Base-by-base conservation (phyloP, 441 rosid genomes). In the Viola pubescens region DNA sequence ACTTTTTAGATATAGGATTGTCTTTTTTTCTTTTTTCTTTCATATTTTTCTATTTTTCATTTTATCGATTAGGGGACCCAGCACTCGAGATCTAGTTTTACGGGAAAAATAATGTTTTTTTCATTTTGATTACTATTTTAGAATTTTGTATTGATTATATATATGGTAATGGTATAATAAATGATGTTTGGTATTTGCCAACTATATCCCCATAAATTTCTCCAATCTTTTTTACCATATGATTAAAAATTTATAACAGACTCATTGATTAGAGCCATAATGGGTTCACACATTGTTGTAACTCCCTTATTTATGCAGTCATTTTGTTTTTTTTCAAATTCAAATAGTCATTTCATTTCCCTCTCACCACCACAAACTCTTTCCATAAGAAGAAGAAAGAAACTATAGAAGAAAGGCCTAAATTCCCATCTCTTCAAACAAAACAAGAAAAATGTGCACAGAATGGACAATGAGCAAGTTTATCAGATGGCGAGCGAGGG, bases 401-500 rank as follows among this genome's bases (percentile, higher is more conserved):
- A n/a, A 16, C 4, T 52, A 13, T 16, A 26, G 40, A 4, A 52
- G 34, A 26, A 16, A 16, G 19, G 4, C 0, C 26, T 14, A 39
- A 44, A 13, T 26, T 26, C 34, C 34, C 4, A 9, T 43, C 3
- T 43, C 7, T 3, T 43, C 46, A 43, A 46, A 8, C n/a, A 37
- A 40, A 6, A 12, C 4, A 3, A 52, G 14, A 37, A 59, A 9
- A 9, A 82, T 84, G 87, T 70, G 66, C 65, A 72, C 81, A 7
- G 79, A 73, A 38, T 77, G 78, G 75, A 74, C 82, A 19, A 61
- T 73, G 43, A 74, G 75, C 73, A 79, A 67, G 74, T 64, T 79
- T 53, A 79, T 84, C 2, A 72, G 85, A 65, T 79, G 90, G 87
- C 63, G 82, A 60, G 74, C 82, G 16, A 81, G 70, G 61, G 86